Conservation (phyloP, 345 rosid species). For the Eucalyptus cloeziana region DNA sequence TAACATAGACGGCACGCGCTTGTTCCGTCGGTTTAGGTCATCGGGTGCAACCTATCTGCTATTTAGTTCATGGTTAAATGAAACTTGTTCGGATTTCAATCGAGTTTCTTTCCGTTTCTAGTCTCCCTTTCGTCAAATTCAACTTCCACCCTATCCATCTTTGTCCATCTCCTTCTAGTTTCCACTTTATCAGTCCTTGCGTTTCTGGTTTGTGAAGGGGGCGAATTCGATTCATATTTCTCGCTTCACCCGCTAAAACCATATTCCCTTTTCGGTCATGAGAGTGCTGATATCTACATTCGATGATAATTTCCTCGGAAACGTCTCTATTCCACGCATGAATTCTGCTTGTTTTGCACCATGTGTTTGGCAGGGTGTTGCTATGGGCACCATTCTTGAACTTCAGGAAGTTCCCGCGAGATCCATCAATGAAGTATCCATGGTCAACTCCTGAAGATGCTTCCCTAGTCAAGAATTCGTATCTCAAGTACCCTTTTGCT, state of each 20-base stretch:
- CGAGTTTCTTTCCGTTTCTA: neutral
- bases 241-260: neutral
- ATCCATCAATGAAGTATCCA: constrained; percentile 70
- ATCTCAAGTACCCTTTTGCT: constrained; percentile 64
- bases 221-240: neutral
- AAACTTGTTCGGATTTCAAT: neutral
- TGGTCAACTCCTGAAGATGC: constrained; percentile 81
- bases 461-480: constrained; percentile 28
- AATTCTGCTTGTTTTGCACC: neutral
- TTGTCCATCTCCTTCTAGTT: neutral
- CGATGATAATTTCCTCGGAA: neutral
- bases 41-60: neutral
- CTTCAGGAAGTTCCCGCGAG: constrained; percentile 87
- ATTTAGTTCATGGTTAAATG: neutral
- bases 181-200: neutral
- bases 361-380: constrained; percentile 27
- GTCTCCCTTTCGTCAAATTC: neutral
- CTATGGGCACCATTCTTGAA: constrained; percentile 90
- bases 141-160: neutral
- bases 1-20: neutral
- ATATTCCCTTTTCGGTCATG: neutral
- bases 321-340: neutral
- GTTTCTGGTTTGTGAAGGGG: neutral
- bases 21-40: neutral
- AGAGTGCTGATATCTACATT: neutral